These are phyloP conservation scores for Metrosideros polymorpha DNA, from an alignment of 441 rosid genomes.

Conservation along the genomic window DNA sequence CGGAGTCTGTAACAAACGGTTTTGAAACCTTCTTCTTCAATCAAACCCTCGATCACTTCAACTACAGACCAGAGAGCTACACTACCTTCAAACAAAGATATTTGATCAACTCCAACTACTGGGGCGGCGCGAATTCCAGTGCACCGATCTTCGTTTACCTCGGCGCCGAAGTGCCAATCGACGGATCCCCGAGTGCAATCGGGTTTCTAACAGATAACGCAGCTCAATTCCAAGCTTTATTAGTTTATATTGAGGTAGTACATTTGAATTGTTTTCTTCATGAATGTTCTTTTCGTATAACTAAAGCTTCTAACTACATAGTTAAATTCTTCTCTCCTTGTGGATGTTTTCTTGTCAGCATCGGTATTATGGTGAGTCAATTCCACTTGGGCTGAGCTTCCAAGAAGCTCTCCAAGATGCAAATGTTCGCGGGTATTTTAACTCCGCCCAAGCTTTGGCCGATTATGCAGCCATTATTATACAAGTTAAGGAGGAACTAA, in stretches of 20 bases:
- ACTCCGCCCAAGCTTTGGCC: conserved; percentile 32
- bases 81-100: conserved; percentile 25
- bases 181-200: not conserved
- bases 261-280: not conserved
- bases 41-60: no score
- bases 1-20: not conserved
- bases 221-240: conserved; percentile 19
- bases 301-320: not conserved
- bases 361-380: conserved; percentile 30
- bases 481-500: conserved; percentile 10
- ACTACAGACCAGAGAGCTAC: conserved; percentile 26
- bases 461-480: conserved; percentile 25
- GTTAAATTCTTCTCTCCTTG: not conserved
- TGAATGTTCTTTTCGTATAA: not conserved
- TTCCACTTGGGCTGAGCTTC: conserved; percentile 21
- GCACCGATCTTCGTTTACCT: conserved; percentile 21
- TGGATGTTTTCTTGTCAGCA: conserved; percentile 9
- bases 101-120: conserved; percentile 21
- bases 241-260: conserved; percentile 24
- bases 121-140: conserved; percentile 25
- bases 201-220: conserved; percentile 19
- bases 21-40: conserved; percentile 2
- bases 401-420: conserved; percentile 17
- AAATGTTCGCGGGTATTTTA: conserved; percentile 21
- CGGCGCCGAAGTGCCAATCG: conserved; percentile 9